Conservation (phyloP, 345 rosid genomes). For the Conringia planisiliqua region DNA sequence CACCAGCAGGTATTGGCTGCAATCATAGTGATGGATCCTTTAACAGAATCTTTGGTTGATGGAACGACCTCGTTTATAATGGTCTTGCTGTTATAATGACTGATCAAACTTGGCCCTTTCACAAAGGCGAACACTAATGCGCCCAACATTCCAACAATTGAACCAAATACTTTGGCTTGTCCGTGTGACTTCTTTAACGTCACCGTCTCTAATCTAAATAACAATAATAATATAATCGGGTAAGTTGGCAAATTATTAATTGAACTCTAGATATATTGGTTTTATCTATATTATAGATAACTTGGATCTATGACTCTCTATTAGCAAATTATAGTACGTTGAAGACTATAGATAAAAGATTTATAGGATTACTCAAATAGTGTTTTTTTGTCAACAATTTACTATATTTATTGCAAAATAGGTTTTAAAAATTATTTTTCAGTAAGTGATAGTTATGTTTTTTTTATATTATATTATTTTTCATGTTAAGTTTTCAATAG, state of each 20-base stretch:
- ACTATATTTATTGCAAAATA: background rate
- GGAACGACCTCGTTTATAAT: constrained; percentile 8
- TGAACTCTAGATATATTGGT: background rate
- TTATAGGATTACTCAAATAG: background rate
- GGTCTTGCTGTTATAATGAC: constrained; percentile 30
- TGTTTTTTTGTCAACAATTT: background rate
- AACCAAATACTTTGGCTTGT: constrained; percentile 66
- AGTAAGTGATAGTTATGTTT: no score
- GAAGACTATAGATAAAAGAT: background rate
- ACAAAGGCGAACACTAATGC: constrained; percentile 74
- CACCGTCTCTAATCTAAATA: constrained; percentile 17
- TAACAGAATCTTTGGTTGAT: constrained; percentile 40
- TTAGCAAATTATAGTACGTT: background rate
- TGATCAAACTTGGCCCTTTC: constrained; percentile 64
- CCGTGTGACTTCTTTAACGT: constrained; percentile 44
- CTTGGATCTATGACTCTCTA: background rate
- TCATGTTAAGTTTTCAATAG: no score
- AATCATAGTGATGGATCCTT: constrained; percentile 79
- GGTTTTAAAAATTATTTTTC: no score
- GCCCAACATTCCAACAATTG: constrained; percentile 55
- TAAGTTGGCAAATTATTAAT: background rate
- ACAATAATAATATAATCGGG: background rate
- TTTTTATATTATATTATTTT: no score
- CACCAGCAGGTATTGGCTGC: constrained; percentile 71
- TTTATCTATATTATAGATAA: background rate